Evolutionary conservation across 352 stramenopile species (phyloP).

Genomic region (Phytophthora idaei): DNA sequence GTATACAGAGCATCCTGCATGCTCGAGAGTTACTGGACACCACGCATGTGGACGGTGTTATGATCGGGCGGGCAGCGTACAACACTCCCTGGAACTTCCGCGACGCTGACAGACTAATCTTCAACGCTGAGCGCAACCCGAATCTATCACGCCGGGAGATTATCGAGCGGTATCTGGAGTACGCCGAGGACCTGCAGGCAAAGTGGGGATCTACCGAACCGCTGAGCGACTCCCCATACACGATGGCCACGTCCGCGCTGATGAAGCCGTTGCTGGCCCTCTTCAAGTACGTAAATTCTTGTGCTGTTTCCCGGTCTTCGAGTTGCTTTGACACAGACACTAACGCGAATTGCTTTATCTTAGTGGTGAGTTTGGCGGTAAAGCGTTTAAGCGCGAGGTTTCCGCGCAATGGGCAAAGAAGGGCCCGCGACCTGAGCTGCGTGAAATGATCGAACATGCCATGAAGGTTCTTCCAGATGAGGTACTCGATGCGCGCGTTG

Average conservation of each 20-base stretch:
- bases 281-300: slow-evolving; percentile 66
- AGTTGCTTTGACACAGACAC: neutral
- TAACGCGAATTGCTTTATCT: slow-evolving; percentile 8
- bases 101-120: slow-evolving; percentile 86
- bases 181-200: slow-evolving; percentile 76
- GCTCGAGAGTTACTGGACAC: slow-evolving; percentile 88
- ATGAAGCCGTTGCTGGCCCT: slow-evolving; percentile 81
- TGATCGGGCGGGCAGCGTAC: slow-evolving; percentile 92
- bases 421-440: slow-evolving; percentile 62
- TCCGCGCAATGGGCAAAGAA: slow-evolving; percentile 72
- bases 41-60: slow-evolving; percentile 84
- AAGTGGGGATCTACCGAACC: slow-evolving; percentile 68
- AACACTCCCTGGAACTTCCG: slow-evolving; percentile 90
- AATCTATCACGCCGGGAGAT: slow-evolving; percentile 89
- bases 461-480: slow-evolving; percentile 72
- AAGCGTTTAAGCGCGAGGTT: slow-evolving; percentile 84
- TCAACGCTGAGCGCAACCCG: slow-evolving; percentile 67
- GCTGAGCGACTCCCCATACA: slow-evolving; percentile 55
- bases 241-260: slow-evolving; percentile 79
- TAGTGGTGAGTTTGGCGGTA: slow-evolving; percentile 78
- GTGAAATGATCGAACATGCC: slow-evolving; percentile 76
- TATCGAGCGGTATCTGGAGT: slow-evolving; percentile 86
- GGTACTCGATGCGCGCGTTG: slow-evolving; percentile 69
- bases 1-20: slow-evolving; percentile 92
- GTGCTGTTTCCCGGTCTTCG: neutral